These are phyloP conservation scores for Croton setiger DNA, from an alignment of 441 rosid genomes.

Conservation along the genomic window DNA sequence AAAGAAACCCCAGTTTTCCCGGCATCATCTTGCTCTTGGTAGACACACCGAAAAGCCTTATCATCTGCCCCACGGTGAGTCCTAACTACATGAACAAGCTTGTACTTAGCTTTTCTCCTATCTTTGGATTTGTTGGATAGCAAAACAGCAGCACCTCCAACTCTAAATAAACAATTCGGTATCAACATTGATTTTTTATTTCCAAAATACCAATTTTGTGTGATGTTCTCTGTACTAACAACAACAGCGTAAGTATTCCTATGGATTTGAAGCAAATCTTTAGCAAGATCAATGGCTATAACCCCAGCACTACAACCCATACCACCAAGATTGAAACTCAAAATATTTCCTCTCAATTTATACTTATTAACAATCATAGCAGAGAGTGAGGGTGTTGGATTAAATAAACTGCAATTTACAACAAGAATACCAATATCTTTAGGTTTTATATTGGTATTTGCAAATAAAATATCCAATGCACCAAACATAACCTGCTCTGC, in stretches of 20 bases:
- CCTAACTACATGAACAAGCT: conserved; percentile 76
- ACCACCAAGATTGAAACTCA: conserved; percentile 80
- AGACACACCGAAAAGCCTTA: conserved; percentile 77
- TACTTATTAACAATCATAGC: conserved; percentile 83
- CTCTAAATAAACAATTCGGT: conserved; percentile 80
- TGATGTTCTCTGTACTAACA: conserved; percentile 88
- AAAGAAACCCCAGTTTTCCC: conserved; percentile 88
- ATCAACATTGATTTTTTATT: conserved; percentile 88
- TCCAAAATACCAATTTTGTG: conserved; percentile 87
- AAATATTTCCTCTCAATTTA: conserved; percentile 70
- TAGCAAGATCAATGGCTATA: conserved; percentile 73
- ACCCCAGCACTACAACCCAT: conserved; percentile 99
- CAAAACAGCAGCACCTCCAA: conserved; percentile 73
- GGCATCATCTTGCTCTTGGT: conserved; percentile 82
- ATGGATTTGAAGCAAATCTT: conserved; percentile 76
- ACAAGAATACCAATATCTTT: conserved; percentile 74
- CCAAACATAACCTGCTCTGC: conserved; percentile 92
- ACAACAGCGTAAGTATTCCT: conserved; percentile 82
- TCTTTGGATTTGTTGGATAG: conserved; percentile 62
- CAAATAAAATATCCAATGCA: conserved; percentile 62
- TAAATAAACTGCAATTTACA: conserved; percentile 84
- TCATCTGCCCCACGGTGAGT: conserved; percentile 82
- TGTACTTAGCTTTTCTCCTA: conserved; percentile 55
- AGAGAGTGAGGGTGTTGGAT: conserved; percentile 82
- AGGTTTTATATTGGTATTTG: conserved; percentile 61